These are phyloP conservation scores for Trifolium subterraneum DNA, from an alignment of 306 rosid genomes.

Conservation along the genomic window DNA sequence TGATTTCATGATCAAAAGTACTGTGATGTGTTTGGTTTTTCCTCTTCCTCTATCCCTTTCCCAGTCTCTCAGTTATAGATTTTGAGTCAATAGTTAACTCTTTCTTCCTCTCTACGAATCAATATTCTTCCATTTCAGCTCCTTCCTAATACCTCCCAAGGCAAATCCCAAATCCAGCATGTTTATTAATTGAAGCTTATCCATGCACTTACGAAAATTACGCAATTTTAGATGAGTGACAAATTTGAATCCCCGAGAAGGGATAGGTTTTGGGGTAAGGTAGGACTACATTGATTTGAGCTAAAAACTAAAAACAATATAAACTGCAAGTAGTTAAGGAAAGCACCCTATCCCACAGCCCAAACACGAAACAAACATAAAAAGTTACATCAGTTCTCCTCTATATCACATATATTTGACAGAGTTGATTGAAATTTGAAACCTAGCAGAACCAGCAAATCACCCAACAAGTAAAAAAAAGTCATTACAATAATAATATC, in stretches of 20 bases:
- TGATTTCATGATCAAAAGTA: conserved; percentile 8
- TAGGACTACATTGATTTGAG: conserved; percentile 6
- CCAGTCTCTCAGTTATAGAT: neutral
- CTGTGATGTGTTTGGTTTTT: conserved; percentile 1
- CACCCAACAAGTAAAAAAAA: neutral
- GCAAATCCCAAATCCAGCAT: conserved; percentile 1
- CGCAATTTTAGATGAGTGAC: conserved; percentile 16
- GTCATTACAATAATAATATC: conserved; percentile 11
- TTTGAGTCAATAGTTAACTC: conserved; percentile 4
- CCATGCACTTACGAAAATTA: neutral
- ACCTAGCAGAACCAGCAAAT: conserved; percentile 26
- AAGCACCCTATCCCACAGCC: conserved; percentile 13
- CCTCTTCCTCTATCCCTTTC: conserved; percentile 5
- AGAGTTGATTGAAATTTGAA: neutral
- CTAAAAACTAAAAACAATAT: neutral
- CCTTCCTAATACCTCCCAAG: neutral
- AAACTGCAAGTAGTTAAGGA: neutral
- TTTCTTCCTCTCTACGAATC: neutral
- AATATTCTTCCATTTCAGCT: neutral
- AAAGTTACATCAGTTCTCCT: neutral
- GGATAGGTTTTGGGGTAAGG: neutral
- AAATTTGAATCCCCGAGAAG: conserved; percentile 6
- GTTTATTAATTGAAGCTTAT: conserved; percentile 4
- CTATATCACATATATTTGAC: conserved; percentile 1
- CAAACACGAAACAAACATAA: neutral